These are phyloP conservation scores for Dryadomyces quercus-mongolicae DNA, from an alignment of 2,329 filamentous ascomycete genomes.

Conservation along the genomic window DNA sequence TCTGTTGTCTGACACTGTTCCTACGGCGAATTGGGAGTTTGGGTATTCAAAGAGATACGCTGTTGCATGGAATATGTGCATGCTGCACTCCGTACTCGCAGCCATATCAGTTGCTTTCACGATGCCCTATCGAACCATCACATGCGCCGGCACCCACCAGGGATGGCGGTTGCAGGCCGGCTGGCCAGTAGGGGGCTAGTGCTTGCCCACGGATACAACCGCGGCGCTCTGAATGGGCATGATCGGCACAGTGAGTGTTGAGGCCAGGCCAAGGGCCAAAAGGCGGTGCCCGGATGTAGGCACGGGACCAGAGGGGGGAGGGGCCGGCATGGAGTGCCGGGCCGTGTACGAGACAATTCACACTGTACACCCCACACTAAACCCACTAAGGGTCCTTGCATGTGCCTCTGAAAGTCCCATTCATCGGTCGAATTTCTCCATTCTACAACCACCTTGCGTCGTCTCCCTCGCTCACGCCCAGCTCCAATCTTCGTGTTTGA, in stretches of 20 bases:
- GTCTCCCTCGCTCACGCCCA: neutral
- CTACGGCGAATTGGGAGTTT: too few species aligned
- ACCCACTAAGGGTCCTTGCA: neutral
- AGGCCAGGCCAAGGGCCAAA: neutral
- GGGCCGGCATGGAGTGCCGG: too few species aligned
- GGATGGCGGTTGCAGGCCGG: too few species aligned
- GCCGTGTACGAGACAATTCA: neutral
- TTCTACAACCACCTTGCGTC: neutral
- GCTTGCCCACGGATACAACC: slow-evolving; percentile 11
- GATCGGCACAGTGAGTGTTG: neutral
- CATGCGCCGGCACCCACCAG: too few species aligned
- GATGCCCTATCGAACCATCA: too few species aligned
- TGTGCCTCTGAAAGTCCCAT: neutral
- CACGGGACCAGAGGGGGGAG: neutral
- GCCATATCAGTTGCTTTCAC: too few species aligned
- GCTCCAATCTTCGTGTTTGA: neutral
- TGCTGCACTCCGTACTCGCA: too few species aligned
- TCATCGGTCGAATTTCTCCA: neutral
- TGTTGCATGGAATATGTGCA: too few species aligned
- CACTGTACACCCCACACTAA: neutral
- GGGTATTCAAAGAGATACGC: too few species aligned
- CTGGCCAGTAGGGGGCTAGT: slow-evolving; percentile 9
- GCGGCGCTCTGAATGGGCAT: slow-evolving; percentile 8
- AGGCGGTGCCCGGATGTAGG: too few species aligned
- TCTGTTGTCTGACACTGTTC: too few species aligned